Base-by-base conservation (phyloP, 78 protist species). In the Guillardia theta region DNA sequence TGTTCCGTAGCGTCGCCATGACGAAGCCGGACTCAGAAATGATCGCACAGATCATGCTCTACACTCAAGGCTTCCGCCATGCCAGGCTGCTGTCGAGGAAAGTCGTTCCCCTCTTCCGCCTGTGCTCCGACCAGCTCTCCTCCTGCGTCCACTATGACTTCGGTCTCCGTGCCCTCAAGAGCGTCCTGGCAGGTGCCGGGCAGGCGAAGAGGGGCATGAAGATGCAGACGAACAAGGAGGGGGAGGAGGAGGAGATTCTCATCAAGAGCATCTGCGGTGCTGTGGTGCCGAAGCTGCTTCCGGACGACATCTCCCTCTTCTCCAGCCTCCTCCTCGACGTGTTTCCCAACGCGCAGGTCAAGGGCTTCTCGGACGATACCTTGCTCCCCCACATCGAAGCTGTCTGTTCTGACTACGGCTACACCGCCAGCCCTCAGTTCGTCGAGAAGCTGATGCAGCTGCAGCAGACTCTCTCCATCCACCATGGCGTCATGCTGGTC, bases 101-200 rank as follows among this genome's bases (percentile, higher is more conserved):
- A 95, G 93, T 98, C 62, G 99, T 99, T 46, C 98, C 99, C 30
- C 95, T 99, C 48, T 99, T 99, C 97, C 41, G 95, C 36, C 96
- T 98, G 39, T 98, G 99, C 95, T 62, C 88, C 45, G 98, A 97
- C 80, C 99, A 98, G 92, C 96, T 99, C 46, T 96, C 98, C 4
- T 44, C 94, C 4, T 99, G 99, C 92, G 36, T 97, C 0, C 99
- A 99, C 96, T 99, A 99, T 95, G 99, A 99, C 96, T 99, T 98
- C 64, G 99, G 99, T 18, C 93, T 99, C n/a, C 99, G 99, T 39
- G 98, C 99, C 6, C 96, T 99, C 33, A 99, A 99, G 97, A 48
- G 96, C 64, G 99, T 98, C 4, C 96, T 99, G 58, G 97, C 96
- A 37, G 93, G 70, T 15, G 93, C 76, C 54, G 93, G 58, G 12